Evolutionary conservation across 1,284 basidiomycete genomes (phyloP), one percentile per base, ranked within the genome.

Genomic region (Microbotryum silenes-acaulis): DNA sequence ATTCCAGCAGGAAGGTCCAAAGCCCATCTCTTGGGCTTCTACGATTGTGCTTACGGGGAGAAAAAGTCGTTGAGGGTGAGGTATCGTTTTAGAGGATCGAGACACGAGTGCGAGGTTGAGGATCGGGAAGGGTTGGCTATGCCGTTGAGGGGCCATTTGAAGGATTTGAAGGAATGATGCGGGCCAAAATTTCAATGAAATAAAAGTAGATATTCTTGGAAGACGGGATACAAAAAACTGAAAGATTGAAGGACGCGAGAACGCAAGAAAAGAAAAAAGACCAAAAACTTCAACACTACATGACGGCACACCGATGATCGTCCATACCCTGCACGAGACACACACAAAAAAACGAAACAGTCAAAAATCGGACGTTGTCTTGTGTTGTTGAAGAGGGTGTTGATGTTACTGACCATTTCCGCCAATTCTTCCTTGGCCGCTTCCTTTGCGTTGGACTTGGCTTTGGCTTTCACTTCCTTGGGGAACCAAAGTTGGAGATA

Each of bases 401-500:
- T 31, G 31, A 7, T 8, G 31, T 31, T 31, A 53, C 52, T 53
- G 14, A 53, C 84, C 44, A 89, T 74, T 69, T 86, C 86, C 62
- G 80, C 76, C 25, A 88, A 72, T 69, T 89, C 81, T 74, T 94
- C 91, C 57, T 81, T 76, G 0, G 82, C 80, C 0, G 86, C 83
- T 72, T 96, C 92, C 51, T 77, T 79, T 73, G 89, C 85, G 74
- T 93, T 93, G 70, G 84, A 81, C 63, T 81, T 81, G 51, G 85
- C 78, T 75, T 97, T 96, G 70, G 81, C 81, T 67, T 80, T 82
- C 20, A 91, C 81, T 74, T 97, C 93, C 10, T 83, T 74, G 0
- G 93, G 91, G 75, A 97, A 97, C 91, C 91, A 97, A 64, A 88
- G 85, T 66, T 87, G 82, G 84, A 97, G 89, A 71, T 91, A 93